phyloP scores from a whole-genome alignment of 2,329 filamentous ascomycete genomes.

The Colletotrichum sp. region DNA sequence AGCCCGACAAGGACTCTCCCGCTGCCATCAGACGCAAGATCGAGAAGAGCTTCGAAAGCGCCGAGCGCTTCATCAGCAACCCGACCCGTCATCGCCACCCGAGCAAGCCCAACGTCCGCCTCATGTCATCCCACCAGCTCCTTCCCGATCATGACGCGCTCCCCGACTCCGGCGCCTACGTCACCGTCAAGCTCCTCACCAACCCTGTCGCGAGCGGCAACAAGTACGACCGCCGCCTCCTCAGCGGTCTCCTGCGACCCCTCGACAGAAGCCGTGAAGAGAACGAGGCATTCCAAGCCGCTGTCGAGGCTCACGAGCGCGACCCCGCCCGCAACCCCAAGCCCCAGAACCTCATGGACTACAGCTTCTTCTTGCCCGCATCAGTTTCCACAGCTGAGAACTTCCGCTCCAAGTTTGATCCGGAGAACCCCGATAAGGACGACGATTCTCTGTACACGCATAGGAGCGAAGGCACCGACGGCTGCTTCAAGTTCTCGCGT shows the following conservation, averaged over 20 bases:
- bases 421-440: constrained; percentile 59
- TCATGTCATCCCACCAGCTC: constrained; percentile 65
- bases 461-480: constrained; percentile 46
- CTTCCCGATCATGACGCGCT: constrained; percentile 72
- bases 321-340: constrained; percentile 62
- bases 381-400: constrained; percentile 50
- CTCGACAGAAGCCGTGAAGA: constrained; percentile 61
- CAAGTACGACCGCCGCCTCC: constrained; percentile 65
- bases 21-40: constrained; percentile 73
- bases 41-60: constrained; percentile 63
- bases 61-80: constrained; percentile 59
- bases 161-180: constrained; percentile 72
- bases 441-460: constrained; percentile 61
- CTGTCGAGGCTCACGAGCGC: constrained; percentile 57
- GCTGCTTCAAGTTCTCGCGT: constrained; percentile 66
- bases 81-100: constrained; percentile 61
- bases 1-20: constrained; percentile 65
- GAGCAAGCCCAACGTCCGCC: constrained; percentile 45
- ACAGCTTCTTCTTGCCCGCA: constrained; percentile 69
- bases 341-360: constrained; percentile 65
- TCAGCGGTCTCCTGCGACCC: constrained; percentile 66
- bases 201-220: constrained; percentile 62
- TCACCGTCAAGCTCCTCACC: constrained; percentile 71
- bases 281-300: constrained; percentile 54
- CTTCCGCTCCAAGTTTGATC: constrained; percentile 67